Evolutionary conservation across 164 flowering plant genomes (phyloP).

Genomic region (Tetracentron sinense): DNA sequence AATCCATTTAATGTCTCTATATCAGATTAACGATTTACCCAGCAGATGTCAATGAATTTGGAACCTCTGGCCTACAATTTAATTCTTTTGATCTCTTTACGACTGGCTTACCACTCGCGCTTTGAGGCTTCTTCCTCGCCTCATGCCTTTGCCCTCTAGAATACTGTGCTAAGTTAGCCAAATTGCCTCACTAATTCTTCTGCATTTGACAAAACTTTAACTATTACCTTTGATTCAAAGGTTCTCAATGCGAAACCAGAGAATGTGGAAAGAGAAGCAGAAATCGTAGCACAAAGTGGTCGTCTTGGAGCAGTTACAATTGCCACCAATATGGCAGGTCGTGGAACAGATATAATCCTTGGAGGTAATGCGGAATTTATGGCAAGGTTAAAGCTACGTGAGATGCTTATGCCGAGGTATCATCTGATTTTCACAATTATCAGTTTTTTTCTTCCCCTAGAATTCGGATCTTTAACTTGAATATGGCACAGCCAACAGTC

Average conservation of each 20-base stretch:
- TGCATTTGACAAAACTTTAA: neutral
- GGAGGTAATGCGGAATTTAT: slow-evolving; percentile 99
- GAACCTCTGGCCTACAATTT: too few relatives aligned
- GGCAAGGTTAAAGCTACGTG: slow-evolving; percentile 92
- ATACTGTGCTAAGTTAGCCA: neutral
- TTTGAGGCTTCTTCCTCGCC: too few relatives aligned
- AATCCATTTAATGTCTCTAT: too few relatives aligned
- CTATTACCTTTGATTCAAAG: slow-evolving; percentile 30
- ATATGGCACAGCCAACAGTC: neutral
- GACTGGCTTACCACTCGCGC: too few relatives aligned
- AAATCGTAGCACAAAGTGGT: slow-evolving; percentile 98
- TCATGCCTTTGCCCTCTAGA: neutral
- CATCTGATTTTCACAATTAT: slow-evolving; percentile 3
- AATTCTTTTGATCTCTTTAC: too few relatives aligned
- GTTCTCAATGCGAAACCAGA: slow-evolving; percentile 99
- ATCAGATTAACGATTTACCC: too few relatives aligned
- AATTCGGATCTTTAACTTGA: neutral
- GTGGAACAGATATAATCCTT: slow-evolving; percentile 98
- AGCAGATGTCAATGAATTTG: too few relatives aligned
- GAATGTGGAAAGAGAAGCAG: slow-evolving; percentile 99
- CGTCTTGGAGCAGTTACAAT: slow-evolving; percentile 96
- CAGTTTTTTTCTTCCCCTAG: neutral
- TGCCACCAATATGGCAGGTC: slow-evolving; percentile 99
- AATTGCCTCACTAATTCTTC: neutral
- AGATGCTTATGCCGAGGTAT: slow-evolving; percentile 99